phyloP scores from a whole-genome alignment of 2,329 filamentous ascomycete genomes.

The Cladosporium sp. region DNA sequence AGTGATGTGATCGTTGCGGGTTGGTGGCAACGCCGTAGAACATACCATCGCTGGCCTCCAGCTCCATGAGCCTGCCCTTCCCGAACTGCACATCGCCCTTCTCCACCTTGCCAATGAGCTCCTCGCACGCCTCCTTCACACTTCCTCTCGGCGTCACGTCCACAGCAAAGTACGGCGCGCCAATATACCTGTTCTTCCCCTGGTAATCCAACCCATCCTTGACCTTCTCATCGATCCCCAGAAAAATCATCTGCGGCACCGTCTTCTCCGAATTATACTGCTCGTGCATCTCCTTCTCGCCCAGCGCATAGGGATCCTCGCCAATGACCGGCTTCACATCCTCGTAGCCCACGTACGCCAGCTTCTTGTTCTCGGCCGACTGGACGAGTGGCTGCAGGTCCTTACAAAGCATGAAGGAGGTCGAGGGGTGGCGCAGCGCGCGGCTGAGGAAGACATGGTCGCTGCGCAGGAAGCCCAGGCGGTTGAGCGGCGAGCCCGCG shows the following conservation, averaged over 20 bases:
- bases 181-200: slow-evolving; percentile 61
- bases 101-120: slow-evolving; percentile 54
- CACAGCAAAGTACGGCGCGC: slow-evolving; percentile 80
- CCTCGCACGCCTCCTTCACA: slow-evolving; percentile 56
- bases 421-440: slow-evolving; percentile 59
- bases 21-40: neutral
- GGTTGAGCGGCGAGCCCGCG: slow-evolving; percentile 67
- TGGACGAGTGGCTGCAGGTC: slow-evolving; percentile 63
- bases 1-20: neutral
- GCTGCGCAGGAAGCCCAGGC: slow-evolving; percentile 68
- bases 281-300: slow-evolving; percentile 67
- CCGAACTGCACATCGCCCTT: slow-evolving; percentile 60
- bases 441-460: slow-evolving; percentile 64
- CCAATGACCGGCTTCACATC: slow-evolving; percentile 69
- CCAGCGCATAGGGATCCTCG: slow-evolving; percentile 60
- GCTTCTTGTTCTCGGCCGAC: slow-evolving; percentile 35
- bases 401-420: slow-evolving; percentile 72
- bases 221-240: slow-evolving; percentile 68
- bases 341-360: slow-evolving; percentile 62
- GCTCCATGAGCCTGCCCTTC: slow-evolving; percentile 57
- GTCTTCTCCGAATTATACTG: slow-evolving; percentile 66
- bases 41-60: slow-evolving; percentile 57
- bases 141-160: slow-evolving; percentile 68
- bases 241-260: slow-evolving; percentile 69
- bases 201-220: slow-evolving; percentile 54